Conservation (phyloP, 2,329 filamentous ascomycete genomes). For the Colletotrichum paranaense region DNA sequence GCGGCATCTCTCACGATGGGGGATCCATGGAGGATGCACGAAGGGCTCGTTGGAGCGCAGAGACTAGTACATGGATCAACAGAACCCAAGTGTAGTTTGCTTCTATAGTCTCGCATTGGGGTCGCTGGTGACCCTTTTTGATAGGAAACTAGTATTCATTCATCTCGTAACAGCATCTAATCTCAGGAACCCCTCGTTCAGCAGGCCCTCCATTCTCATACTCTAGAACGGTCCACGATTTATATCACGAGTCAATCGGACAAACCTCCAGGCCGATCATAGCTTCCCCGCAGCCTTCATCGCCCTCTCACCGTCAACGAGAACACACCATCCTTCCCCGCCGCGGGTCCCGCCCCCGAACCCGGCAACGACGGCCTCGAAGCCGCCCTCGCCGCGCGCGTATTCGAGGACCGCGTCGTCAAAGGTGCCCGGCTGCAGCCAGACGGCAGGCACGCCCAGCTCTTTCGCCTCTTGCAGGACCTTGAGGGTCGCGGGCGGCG, state of each 20-base stretch:
- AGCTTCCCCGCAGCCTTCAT: constrained; percentile 67
- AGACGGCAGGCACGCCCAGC: constrained; percentile 79
- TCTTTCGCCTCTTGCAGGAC: constrained; percentile 82
- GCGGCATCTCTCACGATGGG: constrained; percentile 16
- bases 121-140: not conserved
- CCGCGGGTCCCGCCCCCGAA: constrained; percentile 68
- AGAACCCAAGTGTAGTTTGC: not conserved
- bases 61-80: not conserved
- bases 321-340: constrained; percentile 85
- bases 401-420: constrained; percentile 79
- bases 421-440: constrained; percentile 92
- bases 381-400: constrained; percentile 69
- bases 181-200: not conserved
- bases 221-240: not conserved
- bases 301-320: constrained; percentile 82
- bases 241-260: not conserved
- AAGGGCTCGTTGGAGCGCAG: not conserved
- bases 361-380: constrained; percentile 76
- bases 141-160: constrained; percentile 3
- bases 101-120: not conserved
- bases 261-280: constrained; percentile 36
- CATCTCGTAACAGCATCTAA: not conserved
- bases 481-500: constrained; percentile 79
- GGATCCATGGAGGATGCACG: not conserved
- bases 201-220: not conserved